Percentiles rank a stretch among this genome's conserved stretches.
phyloP scores from a whole-genome alignment of 352 stramenopile genomes.

The Phytopythium kandeliae region DNA sequence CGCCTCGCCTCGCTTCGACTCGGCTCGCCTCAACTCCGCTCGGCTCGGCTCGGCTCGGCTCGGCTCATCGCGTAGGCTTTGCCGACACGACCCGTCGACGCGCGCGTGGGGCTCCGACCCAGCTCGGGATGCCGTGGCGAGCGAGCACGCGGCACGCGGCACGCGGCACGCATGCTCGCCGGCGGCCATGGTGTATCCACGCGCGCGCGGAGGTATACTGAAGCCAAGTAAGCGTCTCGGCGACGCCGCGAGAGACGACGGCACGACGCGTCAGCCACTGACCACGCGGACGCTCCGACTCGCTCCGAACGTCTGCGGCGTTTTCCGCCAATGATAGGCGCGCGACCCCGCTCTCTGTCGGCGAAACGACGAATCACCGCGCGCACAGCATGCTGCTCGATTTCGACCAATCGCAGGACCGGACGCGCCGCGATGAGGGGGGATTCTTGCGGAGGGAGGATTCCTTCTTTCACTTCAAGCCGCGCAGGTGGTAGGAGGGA shows the following conservation, averaged over 20 bases:
- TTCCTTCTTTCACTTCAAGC: conserved; percentile 12
- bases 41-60: too few species aligned
- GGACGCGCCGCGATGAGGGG: not conserved
- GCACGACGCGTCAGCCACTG: not conserved
- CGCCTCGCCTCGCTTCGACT: too few species aligned
- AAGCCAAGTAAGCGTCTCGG: not conserved
- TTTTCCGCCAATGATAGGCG: not conserved
- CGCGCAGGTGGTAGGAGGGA: too few species aligned
- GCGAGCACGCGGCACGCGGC: too few species aligned
- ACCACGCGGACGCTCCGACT: not conserved
- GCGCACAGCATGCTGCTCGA: not conserved
- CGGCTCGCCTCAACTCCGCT: too few species aligned
- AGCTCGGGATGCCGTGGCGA: too few species aligned
- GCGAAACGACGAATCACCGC: not conserved
- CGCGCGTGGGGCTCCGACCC: too few species aligned
- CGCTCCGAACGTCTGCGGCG: not conserved
- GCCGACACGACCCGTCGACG: too few species aligned
- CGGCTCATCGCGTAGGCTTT: too few species aligned
- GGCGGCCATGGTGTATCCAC: too few species aligned
- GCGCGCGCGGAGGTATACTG: too few species aligned
- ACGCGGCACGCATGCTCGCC: too few species aligned
- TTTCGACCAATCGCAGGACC: conserved; percentile 1
- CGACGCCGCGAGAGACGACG: not conserved
- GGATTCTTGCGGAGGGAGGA: not conserved
- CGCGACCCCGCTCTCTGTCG: not conserved